Conservation (phyloP, 805 yeast species). For the Citeromyces matritensis region DNA sequence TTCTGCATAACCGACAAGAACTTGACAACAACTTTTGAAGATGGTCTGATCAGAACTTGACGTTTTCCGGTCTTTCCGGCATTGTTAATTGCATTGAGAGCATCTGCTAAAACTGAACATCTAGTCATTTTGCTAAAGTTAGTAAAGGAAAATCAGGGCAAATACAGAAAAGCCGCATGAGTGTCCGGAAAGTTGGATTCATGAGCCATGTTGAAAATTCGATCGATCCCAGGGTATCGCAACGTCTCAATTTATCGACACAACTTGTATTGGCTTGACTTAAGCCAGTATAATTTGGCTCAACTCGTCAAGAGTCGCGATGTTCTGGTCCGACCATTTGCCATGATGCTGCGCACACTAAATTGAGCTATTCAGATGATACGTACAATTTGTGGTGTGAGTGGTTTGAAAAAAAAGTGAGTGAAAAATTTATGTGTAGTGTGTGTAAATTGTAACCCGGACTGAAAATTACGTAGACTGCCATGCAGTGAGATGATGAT, state of each 20-base stretch:
- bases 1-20: slow-evolving; percentile 94
- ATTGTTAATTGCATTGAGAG: slow-evolving; percentile 94
- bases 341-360: neutral
- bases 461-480: too few relatives aligned
- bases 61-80: slow-evolving; percentile 99
- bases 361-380: slow-evolving; percentile 1
- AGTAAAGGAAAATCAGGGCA: slow-evolving; percentile 3
- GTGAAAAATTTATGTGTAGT: too few relatives aligned
- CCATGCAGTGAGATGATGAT: too few relatives aligned
- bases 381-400: slow-evolving; percentile 1
- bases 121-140: slow-evolving; percentile 61
- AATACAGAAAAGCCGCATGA: slow-evolving; percentile 25
- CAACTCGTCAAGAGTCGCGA: slow-evolving; percentile 2
- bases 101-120: slow-evolving; percentile 97
- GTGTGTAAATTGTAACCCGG: too few relatives aligned
- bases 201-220: slow-evolving; percentile 17
- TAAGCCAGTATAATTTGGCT: slow-evolving; percentile 5
- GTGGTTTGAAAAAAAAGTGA: too few relatives aligned
- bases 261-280: slow-evolving; percentile 7
- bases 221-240: neutral
- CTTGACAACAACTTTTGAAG: slow-evolving; percentile 96
- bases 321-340: slow-evolving; percentile 2
- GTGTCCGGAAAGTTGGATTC: slow-evolving; percentile 28
- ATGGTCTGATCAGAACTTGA: slow-evolving; percentile 96
- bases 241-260: neutral